Evolutionary conservation across 495 filamentous ascomycete genomes (phyloP).

Genomic region (Letharia lupina): DNA sequence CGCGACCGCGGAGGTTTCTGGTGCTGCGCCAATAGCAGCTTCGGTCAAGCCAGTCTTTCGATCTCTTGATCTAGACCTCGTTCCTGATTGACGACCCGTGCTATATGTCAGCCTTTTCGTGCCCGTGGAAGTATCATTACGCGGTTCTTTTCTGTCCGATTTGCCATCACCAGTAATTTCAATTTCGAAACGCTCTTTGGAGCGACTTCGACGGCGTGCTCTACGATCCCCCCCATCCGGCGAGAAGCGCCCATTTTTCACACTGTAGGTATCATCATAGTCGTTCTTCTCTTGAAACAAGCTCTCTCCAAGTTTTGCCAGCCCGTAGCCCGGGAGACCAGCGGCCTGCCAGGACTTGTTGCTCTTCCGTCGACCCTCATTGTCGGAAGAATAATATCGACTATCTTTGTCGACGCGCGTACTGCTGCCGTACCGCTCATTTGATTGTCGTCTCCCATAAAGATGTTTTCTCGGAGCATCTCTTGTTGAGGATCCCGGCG

Average conservation of each 20-base stretch:
- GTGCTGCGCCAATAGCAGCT: conserved; percentile 39
- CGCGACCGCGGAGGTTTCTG: conserved; percentile 37
- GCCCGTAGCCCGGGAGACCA: conserved; percentile 40
- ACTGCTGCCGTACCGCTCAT: conserved; percentile 39
- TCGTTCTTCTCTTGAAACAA: conserved; percentile 44
- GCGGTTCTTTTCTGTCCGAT: conserved; percentile 19
- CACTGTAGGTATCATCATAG: conserved; percentile 52
- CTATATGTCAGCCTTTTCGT: conserved; percentile 12
- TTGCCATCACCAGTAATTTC: conserved; percentile 25
- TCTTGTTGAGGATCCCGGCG: conserved; percentile 48
- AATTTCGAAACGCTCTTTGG: conserved; percentile 31
- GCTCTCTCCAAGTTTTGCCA: conserved; percentile 41
- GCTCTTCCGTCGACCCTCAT: conserved; percentile 41
- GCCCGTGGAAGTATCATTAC: conserved; percentile 7
- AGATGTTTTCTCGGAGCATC: conserved; percentile 61
- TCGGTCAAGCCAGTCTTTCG: conserved; percentile 33
- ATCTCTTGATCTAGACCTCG: conserved; percentile 40
- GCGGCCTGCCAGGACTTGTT: conserved; percentile 46
- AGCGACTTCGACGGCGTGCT: conserved; percentile 27
- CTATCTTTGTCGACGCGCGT: conserved; percentile 48
- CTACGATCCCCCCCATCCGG: conserved; percentile 35
- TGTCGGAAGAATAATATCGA: conserved; percentile 50
- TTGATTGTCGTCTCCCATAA: conserved; percentile 38
- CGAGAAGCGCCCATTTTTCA: conserved; percentile 40
- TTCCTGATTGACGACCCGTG: conserved; percentile 22